phyloP scores from a whole-genome alignment of 306 rosid species.

The Amphicarpaea edgeworthii region DNA sequence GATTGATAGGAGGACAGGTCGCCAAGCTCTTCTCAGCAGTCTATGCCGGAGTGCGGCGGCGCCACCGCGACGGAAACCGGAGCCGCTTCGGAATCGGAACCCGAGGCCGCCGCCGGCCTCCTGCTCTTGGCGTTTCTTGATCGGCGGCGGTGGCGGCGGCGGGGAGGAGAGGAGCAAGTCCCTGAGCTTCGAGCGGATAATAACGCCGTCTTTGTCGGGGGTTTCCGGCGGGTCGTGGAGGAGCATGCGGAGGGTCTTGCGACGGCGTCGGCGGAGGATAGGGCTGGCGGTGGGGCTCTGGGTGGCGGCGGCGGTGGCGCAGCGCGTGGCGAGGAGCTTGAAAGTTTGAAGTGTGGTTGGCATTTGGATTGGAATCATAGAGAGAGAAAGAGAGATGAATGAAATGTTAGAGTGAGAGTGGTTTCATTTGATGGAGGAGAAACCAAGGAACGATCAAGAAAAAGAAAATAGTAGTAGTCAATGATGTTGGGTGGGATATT shows the following conservation, averaged over 20 bases:
- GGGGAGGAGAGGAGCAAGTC: conserved; percentile 84
- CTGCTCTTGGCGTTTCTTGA: conserved; percentile 43
- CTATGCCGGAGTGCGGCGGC: conserved; percentile 60
- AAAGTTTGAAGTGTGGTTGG: conserved; percentile 67
- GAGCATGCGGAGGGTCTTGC: conserved; percentile 76
- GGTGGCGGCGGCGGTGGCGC: conserved; percentile 62
- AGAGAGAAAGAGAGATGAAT: too few relatives aligned
- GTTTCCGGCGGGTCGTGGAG: conserved; percentile 53
- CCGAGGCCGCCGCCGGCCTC: conserved; percentile 23
- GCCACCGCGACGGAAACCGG: conserved; percentile 50
- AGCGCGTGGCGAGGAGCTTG: conserved; percentile 77
- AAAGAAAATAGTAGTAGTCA: neutral
- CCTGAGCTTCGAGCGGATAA: conserved; percentile 72
- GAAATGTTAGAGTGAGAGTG: conserved; percentile 53
- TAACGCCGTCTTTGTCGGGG: conserved; percentile 46
- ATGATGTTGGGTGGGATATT: neutral
- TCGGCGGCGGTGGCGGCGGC: conserved; percentile 54
- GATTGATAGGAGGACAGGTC: conserved; percentile 78
- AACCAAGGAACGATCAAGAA: neutral
- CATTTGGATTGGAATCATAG: conserved; percentile 49
- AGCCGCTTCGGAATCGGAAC: conserved; percentile 25
- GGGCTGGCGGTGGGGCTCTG: conserved; percentile 79
- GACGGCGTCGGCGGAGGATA: conserved; percentile 67
- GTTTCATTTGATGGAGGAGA: neutral
- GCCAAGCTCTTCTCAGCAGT: conserved; percentile 80